Evolutionary conservation across 2,329 filamentous ascomycete species (phyloP).

Genomic region (Epichloe bromicola): DNA sequence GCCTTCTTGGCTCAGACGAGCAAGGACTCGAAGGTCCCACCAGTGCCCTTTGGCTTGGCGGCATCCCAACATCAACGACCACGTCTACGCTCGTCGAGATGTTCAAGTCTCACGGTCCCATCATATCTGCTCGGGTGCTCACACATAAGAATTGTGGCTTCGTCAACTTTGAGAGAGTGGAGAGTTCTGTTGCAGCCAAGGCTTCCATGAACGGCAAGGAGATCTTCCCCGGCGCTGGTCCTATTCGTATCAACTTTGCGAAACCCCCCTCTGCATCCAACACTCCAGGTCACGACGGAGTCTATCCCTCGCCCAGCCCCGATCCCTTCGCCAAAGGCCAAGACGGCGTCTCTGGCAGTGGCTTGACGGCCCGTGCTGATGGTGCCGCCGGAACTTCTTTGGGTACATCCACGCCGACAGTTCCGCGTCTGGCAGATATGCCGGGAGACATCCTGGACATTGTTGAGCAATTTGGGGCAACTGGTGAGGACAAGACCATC

Average conservation of each 20-base stretch:
- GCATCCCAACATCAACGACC: conserved; percentile 92
- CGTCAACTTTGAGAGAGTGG: conserved; percentile 87
- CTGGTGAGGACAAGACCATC: conserved; percentile 59
- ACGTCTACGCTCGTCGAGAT: conserved; percentile 90
- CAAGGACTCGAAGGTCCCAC: conserved; percentile 78
- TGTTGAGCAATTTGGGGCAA: conserved; percentile 77
- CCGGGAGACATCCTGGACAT: conserved; percentile 75
- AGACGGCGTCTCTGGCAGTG: conserved; percentile 26
- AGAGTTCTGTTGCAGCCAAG: conserved; percentile 84
- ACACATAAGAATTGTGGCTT: conserved; percentile 99
- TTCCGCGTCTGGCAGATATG: conserved; percentile 65
- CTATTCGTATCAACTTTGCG: conserved; percentile 91
- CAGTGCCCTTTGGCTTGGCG: conserved; percentile 89
- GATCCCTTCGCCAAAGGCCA: conserved; percentile 60
- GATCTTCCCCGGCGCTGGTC: conserved; percentile 92
- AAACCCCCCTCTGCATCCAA: conserved; percentile 86
- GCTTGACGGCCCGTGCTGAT: conserved; percentile 18
- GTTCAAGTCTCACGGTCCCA: conserved; percentile 84
- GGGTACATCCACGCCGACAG: conserved; percentile 39
- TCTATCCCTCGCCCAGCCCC: conserved; percentile 83
- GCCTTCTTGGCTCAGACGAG: conserved; percentile 61
- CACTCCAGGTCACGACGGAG: conserved; percentile 77
- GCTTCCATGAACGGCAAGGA: conserved; percentile 87
- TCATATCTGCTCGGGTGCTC: conserved; percentile 81
- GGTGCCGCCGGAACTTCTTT: conserved; percentile 11